These are phyloP conservation scores for Leccinum griseonigrum DNA, from an alignment of 1,284 basidiomycete species.

Conservation along the genomic window DNA sequence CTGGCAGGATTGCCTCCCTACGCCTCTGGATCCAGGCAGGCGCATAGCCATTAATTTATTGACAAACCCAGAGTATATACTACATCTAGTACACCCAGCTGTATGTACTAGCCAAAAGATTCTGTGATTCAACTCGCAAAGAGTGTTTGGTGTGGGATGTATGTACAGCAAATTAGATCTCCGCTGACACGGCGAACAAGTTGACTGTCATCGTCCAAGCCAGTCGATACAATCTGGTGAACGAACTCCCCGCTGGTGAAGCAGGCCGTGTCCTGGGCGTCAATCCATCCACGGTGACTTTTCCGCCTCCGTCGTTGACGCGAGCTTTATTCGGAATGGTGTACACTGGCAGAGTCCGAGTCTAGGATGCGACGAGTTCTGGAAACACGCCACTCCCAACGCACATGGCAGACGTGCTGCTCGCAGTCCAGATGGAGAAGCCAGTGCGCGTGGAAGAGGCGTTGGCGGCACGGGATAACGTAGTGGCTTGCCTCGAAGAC, in stretches of 20 bases:
- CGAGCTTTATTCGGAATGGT: not conserved
- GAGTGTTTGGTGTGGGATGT: too few species aligned
- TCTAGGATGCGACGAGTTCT: too few species aligned
- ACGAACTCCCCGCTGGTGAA: constrained; percentile 1
- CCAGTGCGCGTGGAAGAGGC: constrained; percentile 53
- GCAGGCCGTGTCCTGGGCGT: not conserved
- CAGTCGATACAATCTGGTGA: constrained; percentile 1
- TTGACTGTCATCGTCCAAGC: not conserved
- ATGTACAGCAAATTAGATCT: not conserved
- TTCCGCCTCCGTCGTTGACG: not conserved
- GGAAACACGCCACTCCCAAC: not conserved
- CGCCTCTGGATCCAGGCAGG: constrained; percentile 12
- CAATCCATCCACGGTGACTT: constrained; percentile 19
- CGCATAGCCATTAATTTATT: constrained; percentile 9
- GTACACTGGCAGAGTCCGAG: too few species aligned
- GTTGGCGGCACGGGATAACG: constrained; percentile 59
- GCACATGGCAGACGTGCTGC: constrained; percentile 43
- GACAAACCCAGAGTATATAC: not conserved
- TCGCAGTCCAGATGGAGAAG: constrained; percentile 56
- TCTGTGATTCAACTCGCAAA: too few species aligned
- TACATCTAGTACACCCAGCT: not conserved
- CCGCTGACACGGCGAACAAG: not conserved
- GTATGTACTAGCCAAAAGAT: too few species aligned
- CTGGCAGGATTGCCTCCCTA: not conserved
- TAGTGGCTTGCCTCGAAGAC: constrained; percentile 55